phyloP scores from a whole-genome alignment of 352 stramenopile genomes.

The Pythium utonaiense region DNA sequence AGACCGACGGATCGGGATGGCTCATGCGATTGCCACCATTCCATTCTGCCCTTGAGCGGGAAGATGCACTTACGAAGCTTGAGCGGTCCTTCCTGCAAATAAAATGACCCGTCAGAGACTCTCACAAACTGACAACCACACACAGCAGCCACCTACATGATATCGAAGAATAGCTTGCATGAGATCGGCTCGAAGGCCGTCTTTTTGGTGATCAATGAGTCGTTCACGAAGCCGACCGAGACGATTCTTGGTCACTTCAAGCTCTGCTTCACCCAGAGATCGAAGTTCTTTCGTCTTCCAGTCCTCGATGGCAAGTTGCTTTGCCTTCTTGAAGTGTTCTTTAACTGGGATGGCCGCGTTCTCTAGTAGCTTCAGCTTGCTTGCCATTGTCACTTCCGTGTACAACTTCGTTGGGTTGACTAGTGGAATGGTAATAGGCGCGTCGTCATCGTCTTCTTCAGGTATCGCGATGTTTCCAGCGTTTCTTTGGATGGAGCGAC shows the following conservation, averaged over 20 bases:
- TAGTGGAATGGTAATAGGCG: constrained; percentile 21
- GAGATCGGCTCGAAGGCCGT: constrained; percentile 34
- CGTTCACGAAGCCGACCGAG: constrained; percentile 51
- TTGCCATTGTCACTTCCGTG: constrained; percentile 53
- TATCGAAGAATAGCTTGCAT: constrained; percentile 40
- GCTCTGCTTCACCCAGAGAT: constrained; percentile 43
- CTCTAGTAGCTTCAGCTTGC: constrained; percentile 63
- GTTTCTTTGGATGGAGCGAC: constrained; percentile 41
- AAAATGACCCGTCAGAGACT: background rate
- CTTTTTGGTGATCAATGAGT: constrained; percentile 49
- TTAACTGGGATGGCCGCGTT: constrained; percentile 38
- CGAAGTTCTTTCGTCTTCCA: constrained; percentile 60
- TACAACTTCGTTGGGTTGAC: constrained; percentile 38
- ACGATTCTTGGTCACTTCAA: constrained; percentile 51
- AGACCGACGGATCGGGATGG: constrained; percentile 37
- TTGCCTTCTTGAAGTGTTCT: constrained; percentile 57
- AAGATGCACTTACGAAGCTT: constrained; percentile 56
- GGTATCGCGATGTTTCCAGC: background rate
- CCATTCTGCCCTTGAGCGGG: constrained; percentile 49
- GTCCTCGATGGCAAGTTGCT: constrained; percentile 42
- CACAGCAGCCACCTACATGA: constrained; percentile 32
- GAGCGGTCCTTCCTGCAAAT: constrained; percentile 39
- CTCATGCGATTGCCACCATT: constrained; percentile 60
- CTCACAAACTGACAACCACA: background rate
- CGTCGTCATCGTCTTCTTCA: background rate